Percentiles rank a stretch among this genome's conserved stretches.
Evolutionary conservation across 148 eudicot species (phyloP).

Genomic region (Spergularia marina): DNA sequence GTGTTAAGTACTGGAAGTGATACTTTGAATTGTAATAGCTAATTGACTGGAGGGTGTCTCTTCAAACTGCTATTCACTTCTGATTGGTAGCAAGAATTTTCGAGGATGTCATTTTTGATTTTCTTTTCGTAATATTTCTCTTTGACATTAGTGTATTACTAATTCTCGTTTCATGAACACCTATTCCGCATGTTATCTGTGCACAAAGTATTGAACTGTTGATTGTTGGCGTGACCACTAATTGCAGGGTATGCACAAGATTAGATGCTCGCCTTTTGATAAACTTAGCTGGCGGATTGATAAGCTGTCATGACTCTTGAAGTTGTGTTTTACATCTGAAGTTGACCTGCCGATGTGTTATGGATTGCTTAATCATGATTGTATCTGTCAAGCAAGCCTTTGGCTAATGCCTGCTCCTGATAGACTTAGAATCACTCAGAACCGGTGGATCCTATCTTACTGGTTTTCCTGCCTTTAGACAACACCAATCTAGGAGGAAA

Average conservation of each 20-base stretch:
- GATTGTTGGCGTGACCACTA: constrained; percentile 84
- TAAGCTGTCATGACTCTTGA: constrained; percentile 69
- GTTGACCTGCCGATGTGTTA: constrained; percentile 77
- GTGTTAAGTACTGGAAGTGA: constrained; percentile 8
- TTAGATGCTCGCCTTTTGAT: constrained; percentile 91
- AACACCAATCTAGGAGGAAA: constrained; percentile 6
- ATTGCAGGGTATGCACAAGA: constrained; percentile 97
- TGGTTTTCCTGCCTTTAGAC: constrained; percentile 15
- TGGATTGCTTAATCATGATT: constrained; percentile 72
- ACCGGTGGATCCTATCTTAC: constrained; percentile 38
- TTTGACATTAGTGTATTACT: neutral
- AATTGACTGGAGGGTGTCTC: constrained; percentile 3
- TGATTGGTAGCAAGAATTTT: constrained; percentile 11
- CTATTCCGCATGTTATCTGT: constrained; percentile 31
- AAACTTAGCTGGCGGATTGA: constrained; percentile 96
- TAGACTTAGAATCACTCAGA: constrained; percentile 38
- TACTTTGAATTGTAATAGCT: neutral
- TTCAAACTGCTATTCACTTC: constrained; percentile 1
- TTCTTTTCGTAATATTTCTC: neutral
- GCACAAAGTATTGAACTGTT: constrained; percentile 45
- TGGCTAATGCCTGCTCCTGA: constrained; percentile 57
- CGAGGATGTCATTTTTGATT: neutral
- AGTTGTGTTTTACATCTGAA: constrained; percentile 88
- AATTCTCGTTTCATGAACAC: constrained; percentile 30
- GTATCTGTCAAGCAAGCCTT: constrained; percentile 43